Base-by-base conservation (phyloP, 139 green algal genomes). In the Tetraselmis striata region DNA sequence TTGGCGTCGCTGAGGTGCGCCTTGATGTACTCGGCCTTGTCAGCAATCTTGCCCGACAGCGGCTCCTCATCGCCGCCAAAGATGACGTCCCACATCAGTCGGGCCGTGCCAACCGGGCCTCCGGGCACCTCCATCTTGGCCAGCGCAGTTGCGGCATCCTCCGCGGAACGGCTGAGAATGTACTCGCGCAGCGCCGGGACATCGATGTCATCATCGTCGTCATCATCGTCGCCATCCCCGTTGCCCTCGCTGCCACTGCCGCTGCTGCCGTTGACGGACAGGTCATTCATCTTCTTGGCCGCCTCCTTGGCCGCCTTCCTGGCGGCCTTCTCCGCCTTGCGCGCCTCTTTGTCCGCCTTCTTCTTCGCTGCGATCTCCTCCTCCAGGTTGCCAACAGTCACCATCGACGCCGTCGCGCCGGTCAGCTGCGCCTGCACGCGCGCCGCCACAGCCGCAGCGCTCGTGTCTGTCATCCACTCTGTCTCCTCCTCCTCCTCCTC, bases 391-490 rank as follows among this genome's bases (percentile, higher is more conserved):
- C 45, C 45, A 5, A 67, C 45, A 67, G 91, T 96, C 28, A 98
- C 95, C 92, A 98, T 90, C 23, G 87, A 89, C 1, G 93, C 91
- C 1, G 95, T 97, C 27, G 93, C 96, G 0, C 84, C 85, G 0
- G 91, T 97, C 78, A 99, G 90, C 89, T 99, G 96, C 89, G 98
- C 94, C 59, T 92, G 82, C 5, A 95, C 95, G 30, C 96, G 92
- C 1, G 83, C 77, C 1, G 83, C 80, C 82, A 90, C 91, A n/a
- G 93, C 94, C 2, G 90, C 94, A 27, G 88, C 90, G 22, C 90
- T 95, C 0, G 95, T 98, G 93, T 98, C 96, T 0, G 96, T 98
- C 89, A 94, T 90, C 95, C 96, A 98, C 77, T 95, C 94, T 26
- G 97, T 93, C 5, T 96, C 91, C 22, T 90, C 88, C 18, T 80